Evolutionary conservation across 1,284 basidiomycete species (phyloP).

Genomic region (Heterobasidion irregulare): DNA sequence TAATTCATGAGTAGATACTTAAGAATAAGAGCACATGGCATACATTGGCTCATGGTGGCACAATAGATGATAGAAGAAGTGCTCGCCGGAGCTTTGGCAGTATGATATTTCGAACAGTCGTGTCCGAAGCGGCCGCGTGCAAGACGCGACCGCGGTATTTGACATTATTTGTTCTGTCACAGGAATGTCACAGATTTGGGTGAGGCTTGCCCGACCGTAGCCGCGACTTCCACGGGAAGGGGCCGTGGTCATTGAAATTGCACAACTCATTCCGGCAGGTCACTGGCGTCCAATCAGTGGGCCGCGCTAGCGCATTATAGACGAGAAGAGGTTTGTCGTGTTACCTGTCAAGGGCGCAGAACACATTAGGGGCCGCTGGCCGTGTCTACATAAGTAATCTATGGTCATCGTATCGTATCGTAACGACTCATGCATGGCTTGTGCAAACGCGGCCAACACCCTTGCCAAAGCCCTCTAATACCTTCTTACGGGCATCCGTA

Average conservation of each 20-base stretch:
- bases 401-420: neutral
- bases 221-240: too few species aligned
- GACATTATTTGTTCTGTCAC: neutral
- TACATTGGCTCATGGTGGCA: slow-evolving; percentile 33
- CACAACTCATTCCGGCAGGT: too few species aligned
- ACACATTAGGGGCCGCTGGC: neutral
- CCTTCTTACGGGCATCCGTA: slow-evolving; percentile 59
- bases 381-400: neutral
- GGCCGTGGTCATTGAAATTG: too few species aligned
- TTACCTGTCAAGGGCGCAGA: neutral
- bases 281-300: too few species aligned
- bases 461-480: slow-evolving; percentile 63
- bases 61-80: too few species aligned
- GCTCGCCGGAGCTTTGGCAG: too few species aligned
- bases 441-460: slow-evolving; percentile 50
- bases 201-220: too few species aligned
- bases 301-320: too few species aligned
- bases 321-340: neutral
- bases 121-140: too few species aligned
- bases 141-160: slow-evolving; percentile 1
- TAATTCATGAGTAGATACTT: neutral
- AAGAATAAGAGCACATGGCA: slow-evolving; percentile 7
- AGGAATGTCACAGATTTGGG: neutral
- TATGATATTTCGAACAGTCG: too few species aligned
- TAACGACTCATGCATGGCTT: slow-evolving; percentile 1